These are phyloP conservation scores for Paramyrothecium sp. DNA, from an alignment of 2,329 filamentous ascomycete genomes.

Conservation along the genomic window DNA sequence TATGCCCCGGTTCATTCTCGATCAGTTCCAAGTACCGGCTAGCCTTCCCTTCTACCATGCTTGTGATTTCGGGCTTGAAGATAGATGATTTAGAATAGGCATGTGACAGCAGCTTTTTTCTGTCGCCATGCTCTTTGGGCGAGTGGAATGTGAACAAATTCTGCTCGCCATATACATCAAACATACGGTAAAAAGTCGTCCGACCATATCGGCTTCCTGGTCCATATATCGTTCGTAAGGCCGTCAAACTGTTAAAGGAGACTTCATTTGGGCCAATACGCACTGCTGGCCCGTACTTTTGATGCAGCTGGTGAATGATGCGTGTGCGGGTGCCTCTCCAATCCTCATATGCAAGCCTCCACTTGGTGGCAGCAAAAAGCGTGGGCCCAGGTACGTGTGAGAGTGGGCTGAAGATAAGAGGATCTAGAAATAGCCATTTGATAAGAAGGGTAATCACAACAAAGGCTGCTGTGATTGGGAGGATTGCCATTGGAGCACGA, in stretches of 20 bases:
- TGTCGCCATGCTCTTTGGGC: slow-evolving; percentile 39
- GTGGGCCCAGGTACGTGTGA: slow-evolving; percentile 34
- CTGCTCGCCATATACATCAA: slow-evolving; percentile 49
- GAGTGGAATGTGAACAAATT: slow-evolving; percentile 52
- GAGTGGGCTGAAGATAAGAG: slow-evolving; percentile 10
- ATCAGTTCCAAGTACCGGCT: slow-evolving; percentile 38
- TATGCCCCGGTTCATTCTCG: slow-evolving; percentile 26
- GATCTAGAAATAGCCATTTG: slow-evolving; percentile 1
- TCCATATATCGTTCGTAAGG: slow-evolving; percentile 52
- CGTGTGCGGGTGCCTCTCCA: slow-evolving; percentile 40
- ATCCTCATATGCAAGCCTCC: slow-evolving; percentile 43
- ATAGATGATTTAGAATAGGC: slow-evolving; percentile 51
- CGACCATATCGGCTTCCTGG: slow-evolving; percentile 49
- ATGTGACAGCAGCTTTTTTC: slow-evolving; percentile 52
- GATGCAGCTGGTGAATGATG: slow-evolving; percentile 39
- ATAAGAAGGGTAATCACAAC: neutral
- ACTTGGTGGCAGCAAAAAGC: slow-evolving; percentile 38
- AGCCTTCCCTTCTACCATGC: slow-evolving; percentile 16
- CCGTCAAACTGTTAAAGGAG: slow-evolving; percentile 37
- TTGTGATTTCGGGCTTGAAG: slow-evolving; percentile 7
- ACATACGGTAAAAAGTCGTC: slow-evolving; percentile 53
- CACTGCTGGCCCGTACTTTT: slow-evolving; percentile 43
- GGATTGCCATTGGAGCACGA: too few species aligned
- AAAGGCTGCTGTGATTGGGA: neutral
- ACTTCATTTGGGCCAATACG: slow-evolving; percentile 47